A percentile compares a stretch with the other conserved stretches of the same genome.
Conservation (phyloP, 495 filamentous ascomycete species). For the Neurospora cerealis region DNA sequence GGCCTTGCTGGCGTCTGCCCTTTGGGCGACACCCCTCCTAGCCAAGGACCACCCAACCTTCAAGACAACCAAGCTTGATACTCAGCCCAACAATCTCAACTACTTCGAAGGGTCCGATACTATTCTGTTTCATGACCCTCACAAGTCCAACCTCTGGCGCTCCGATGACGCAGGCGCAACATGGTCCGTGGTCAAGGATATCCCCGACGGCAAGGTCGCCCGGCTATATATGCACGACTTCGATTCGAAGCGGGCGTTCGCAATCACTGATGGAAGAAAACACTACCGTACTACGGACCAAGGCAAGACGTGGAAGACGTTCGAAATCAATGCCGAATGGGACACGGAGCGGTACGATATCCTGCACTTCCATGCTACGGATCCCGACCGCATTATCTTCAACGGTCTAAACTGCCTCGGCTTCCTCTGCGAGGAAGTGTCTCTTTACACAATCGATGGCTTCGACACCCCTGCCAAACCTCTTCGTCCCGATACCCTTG, state of each 20-base stretch:
- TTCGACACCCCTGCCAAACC: constrained; percentile 55
- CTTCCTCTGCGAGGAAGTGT: constrained; percentile 43
- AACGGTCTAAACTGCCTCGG: constrained; percentile 58
- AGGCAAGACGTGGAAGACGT: constrained; percentile 69
- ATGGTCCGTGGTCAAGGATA: constrained; percentile 57
- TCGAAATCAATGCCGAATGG: constrained; percentile 44
- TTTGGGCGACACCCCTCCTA: constrained; percentile 29
- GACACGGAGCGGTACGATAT: constrained; percentile 35
- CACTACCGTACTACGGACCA: constrained; percentile 78
- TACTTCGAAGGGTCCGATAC: constrained; percentile 86
- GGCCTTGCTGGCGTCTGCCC: constrained; percentile 30
- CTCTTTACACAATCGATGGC: constrained; percentile 75
- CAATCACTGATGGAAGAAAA: constrained; percentile 48
- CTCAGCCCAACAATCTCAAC: constrained; percentile 50
- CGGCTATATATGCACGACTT: constrained; percentile 63
- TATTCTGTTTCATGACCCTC: constrained; percentile 51
- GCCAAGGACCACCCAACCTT: constrained; percentile 41
- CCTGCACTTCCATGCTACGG: constrained; percentile 68
- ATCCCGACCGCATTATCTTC: constrained; percentile 75
- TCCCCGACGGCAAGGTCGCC: constrained; percentile 50
- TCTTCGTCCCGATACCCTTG: constrained; percentile 52
- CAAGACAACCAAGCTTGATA: constrained; percentile 46
- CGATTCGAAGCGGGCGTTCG: constrained; percentile 68
- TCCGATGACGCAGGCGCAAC: constrained; percentile 67
- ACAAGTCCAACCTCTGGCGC: constrained; percentile 49